Percentiles rank a stretch among this genome's conserved stretches.
These are phyloP conservation scores for Solanum paucissectum DNA, from an alignment of 257 asterid species.

Conservation along the genomic window DNA sequence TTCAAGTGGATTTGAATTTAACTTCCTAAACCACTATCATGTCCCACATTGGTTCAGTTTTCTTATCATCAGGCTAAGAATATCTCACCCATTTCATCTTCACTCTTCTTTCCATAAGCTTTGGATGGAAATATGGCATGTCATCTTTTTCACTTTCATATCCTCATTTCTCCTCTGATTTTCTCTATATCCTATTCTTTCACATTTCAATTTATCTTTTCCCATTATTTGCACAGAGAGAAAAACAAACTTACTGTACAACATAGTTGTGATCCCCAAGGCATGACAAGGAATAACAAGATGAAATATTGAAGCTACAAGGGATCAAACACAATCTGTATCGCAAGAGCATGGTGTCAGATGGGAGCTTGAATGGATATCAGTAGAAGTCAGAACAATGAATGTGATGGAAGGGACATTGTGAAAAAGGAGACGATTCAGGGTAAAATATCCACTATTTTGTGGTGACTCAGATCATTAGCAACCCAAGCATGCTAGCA, in stretches of 20 bases:
- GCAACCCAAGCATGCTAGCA: background rate
- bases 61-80: background rate
- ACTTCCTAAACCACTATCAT: background rate
- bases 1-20: background rate
- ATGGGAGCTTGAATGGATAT: background rate
- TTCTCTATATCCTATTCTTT: background rate
- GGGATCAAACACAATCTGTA: background rate
- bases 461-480: background rate
- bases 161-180: background rate
- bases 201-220: background rate
- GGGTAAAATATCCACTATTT: background rate
- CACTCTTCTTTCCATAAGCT: background rate
- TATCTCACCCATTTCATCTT: background rate
- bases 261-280: background rate
- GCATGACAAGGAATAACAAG: background rate
- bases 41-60: background rate
- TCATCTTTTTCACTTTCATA: background rate
- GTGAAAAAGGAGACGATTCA: background rate
- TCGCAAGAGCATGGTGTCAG: background rate
- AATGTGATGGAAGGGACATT: background rate
- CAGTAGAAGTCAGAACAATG: background rate
- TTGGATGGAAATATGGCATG: background rate
- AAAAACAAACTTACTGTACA: background rate
- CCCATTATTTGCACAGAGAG: background rate
- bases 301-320: background rate